These are phyloP conservation scores for Rosellinia necatrix DNA, from an alignment of 2,329 filamentous ascomycete genomes.

Conservation along the genomic window DNA sequence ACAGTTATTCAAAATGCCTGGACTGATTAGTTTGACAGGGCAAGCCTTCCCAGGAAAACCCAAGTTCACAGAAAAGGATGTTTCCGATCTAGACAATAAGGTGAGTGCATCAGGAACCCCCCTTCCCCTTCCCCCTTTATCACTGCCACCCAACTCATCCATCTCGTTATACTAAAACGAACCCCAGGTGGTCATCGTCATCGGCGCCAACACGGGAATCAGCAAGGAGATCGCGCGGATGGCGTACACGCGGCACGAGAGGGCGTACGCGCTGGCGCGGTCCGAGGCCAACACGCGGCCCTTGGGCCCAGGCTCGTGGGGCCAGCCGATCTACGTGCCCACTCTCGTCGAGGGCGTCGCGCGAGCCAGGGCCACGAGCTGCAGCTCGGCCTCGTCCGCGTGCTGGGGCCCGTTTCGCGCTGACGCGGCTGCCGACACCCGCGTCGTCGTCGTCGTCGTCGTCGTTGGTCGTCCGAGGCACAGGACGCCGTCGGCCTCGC, in stretches of 20 bases:
- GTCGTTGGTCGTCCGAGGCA: not conserved
- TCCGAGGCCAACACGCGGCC: slow-evolving; percentile 20
- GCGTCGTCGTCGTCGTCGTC: slow-evolving; percentile 25
- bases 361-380: slow-evolving; percentile 38
- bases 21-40: slow-evolving; percentile 1
- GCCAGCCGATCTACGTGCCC: too few species aligned
- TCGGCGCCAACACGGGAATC: slow-evolving; percentile 20
- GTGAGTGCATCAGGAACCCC: not conserved
- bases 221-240: slow-evolving; percentile 25
- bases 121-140: too few species aligned
- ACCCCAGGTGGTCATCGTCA: slow-evolving; percentile 16
- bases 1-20: slow-evolving; percentile 5
- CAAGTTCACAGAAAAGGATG: slow-evolving; percentile 6
- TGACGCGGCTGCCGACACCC: too few species aligned
- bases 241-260: slow-evolving; percentile 21
- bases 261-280: slow-evolving; percentile 20
- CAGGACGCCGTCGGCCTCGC: not conserved
- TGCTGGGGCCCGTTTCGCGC: too few species aligned
- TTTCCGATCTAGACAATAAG: slow-evolving; percentile 3
- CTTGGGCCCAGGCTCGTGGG: too few species aligned
- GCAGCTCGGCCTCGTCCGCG: slow-evolving; percentile 32
- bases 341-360: too few species aligned
- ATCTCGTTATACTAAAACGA: not conserved
- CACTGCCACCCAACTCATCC: too few species aligned
- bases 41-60: slow-evolving; percentile 16